Percentiles rank a stretch among this genome's conserved stretches.
Evolutionary conservation across 1,284 basidiomycete species (phyloP).

Genomic region (Cutaneotrichosporon sp.): DNA sequence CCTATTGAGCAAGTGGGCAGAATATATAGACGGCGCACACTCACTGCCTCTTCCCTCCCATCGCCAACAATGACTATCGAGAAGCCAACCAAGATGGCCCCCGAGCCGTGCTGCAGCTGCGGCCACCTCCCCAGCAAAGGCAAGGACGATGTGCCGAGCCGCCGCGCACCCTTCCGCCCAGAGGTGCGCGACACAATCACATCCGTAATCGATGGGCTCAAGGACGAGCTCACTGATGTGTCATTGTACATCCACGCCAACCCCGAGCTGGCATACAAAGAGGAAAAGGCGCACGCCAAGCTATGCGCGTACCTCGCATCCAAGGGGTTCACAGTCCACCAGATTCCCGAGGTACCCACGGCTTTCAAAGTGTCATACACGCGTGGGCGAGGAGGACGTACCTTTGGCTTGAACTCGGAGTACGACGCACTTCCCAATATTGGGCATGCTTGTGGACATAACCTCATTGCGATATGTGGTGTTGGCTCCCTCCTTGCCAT

Average conservation of each 20-base stretch:
- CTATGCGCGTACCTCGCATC: conserved; percentile 61
- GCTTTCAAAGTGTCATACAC: conserved; percentile 26
- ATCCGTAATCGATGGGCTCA: conserved; percentile 11
- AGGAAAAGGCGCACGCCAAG: conserved; percentile 59
- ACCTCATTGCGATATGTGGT: conserved; percentile 49
- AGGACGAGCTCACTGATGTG: conserved; percentile 24
- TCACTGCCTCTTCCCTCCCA: neutral
- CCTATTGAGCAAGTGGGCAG: too few relatives aligned
- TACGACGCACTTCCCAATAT: conserved; percentile 27
- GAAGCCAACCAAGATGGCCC: conserved; percentile 1
- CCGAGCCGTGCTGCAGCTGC: conserved; percentile 11
- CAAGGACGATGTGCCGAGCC: neutral
- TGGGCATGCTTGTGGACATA: conserved; percentile 61
- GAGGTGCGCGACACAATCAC: conserved; percentile 18
- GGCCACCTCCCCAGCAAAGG: neutral
- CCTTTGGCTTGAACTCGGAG: conserved; percentile 38
- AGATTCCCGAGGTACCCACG: conserved; percentile 59
- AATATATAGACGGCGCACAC: too few relatives aligned
- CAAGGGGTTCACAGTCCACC: conserved; percentile 62
- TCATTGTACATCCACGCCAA: conserved; percentile 32
- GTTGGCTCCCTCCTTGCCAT: conserved; percentile 44
- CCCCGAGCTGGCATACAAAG: conserved; percentile 34
- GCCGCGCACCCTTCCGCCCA: neutral
- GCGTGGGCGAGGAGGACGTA: conserved; percentile 28
- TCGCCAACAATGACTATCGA: neutral